phyloP scores from a whole-genome alignment of 2,329 filamentous ascomycete species.

The Hypoxylon sp. region DNA sequence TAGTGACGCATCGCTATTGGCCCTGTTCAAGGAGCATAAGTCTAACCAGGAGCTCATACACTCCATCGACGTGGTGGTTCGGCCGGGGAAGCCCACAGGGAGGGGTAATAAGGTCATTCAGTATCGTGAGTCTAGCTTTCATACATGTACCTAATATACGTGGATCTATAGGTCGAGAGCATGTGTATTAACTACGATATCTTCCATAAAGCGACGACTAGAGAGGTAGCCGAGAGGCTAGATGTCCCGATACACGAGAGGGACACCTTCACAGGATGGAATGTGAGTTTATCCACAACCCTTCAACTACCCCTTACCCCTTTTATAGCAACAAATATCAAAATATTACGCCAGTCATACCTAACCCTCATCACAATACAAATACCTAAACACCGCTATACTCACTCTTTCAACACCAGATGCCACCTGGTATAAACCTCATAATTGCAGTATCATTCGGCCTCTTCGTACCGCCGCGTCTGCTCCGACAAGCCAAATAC shows the following conservation, averaged over 20 bases:
- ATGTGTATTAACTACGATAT: slow-evolving; percentile 9
- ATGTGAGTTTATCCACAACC: slow-evolving; percentile 63
- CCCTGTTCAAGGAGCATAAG: slow-evolving; percentile 74
- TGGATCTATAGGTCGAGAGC: neutral
- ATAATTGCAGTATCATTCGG: slow-evolving; percentile 96
- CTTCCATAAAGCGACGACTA: slow-evolving; percentile 76
- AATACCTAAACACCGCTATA: slow-evolving; percentile 5
- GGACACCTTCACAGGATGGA: slow-evolving; percentile 87
- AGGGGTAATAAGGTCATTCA: slow-evolving; percentile 78
- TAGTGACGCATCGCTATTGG: slow-evolving; percentile 82
- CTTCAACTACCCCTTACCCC: slow-evolving; percentile 1
- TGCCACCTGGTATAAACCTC: slow-evolving; percentile 77
- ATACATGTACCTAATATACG: neutral
- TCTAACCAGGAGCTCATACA: slow-evolving; percentile 70
- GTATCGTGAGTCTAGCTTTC: slow-evolving; percentile 67
- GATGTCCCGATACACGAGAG: slow-evolving; percentile 79
- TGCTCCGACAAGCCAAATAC: slow-evolving; percentile 79
- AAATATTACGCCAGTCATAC: neutral
- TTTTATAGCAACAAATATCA: neutral
- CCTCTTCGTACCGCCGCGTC: slow-evolving; percentile 83
- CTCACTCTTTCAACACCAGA: slow-evolving; percentile 56
- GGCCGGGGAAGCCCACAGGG: slow-evolving; percentile 83
- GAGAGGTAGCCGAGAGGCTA: slow-evolving; percentile 73
- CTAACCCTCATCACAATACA: neutral
- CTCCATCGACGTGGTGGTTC: slow-evolving; percentile 88